Evolutionary conservation across 768 basidiomycete species (phyloP), one percentile per base, ranked within the genome.

Genomic region (Mycena vitilis): DNA sequence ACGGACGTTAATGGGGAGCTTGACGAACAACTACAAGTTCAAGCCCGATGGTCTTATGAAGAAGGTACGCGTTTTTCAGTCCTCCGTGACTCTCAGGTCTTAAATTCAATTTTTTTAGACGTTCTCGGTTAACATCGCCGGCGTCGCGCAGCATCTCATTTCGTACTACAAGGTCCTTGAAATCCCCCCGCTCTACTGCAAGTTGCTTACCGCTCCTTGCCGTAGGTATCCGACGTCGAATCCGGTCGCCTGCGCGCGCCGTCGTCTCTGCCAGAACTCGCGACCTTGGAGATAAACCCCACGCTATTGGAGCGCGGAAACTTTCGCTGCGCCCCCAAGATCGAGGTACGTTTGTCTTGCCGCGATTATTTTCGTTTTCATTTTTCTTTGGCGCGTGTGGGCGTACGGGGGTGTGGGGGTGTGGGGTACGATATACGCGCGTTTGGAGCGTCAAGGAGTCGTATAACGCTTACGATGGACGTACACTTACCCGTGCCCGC

Each of bases 21-120:
- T 98, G 75, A 98, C 96, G 11, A 96, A 95, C 80, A 92, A 89
- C 77, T 92, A 93, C 85, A 95, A 95, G 79, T 98, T 97, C 86
- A 97, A 96, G 76, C 79, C 86, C 0, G 92, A 95, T 65, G 97
- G 97, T 9, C 87, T 99, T 78, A 95, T 98, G 90, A 99, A 99
- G 85, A 98, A 98, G 89, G 97, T 95, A 52, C 73, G 88, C 79
- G 30, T 45, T 44, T 60, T 58, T 51, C 44, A 42, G 37, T 47
- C 58, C 53, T 16, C 42, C 23, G 36, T 40, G 10, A 4, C 30
- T 34, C 18, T 47, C 12, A 16, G 22, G 22, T 12, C 12, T 12
- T 36, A n/a, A n/a, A 36, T 48, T 25, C 15, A 40, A 10, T 54
- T 18, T 25, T 40, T 16, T 36, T 77, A 97, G 95, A 97, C 96